Percentiles rank a stretch among this genome's conserved stretches.
phyloP scores from a whole-genome alignment of 1,284 basidiomycete species.

The Blastosporella zonata region DNA sequence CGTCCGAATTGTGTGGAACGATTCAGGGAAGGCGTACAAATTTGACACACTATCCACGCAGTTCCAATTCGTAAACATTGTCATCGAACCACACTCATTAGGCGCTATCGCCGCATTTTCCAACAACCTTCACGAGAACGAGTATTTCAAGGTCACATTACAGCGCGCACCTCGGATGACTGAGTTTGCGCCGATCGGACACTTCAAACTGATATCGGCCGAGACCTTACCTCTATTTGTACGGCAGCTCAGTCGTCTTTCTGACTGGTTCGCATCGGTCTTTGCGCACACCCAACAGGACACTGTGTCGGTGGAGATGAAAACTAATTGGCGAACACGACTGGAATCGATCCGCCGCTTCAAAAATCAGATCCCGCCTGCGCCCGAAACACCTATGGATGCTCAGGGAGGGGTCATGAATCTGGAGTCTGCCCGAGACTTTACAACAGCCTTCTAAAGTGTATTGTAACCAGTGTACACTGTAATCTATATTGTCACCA shows the following conservation, averaged over 20 bases:
- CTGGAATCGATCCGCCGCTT: conserved; percentile 74
- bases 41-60: conserved; percentile 92
- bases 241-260: conserved; percentile 80
- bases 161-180: conserved; percentile 86
- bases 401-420: conserved; percentile 41
- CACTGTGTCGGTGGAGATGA: conserved; percentile 71
- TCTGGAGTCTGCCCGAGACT: conserved; percentile 49
- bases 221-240: conserved; percentile 80
- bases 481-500: no score
- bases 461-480: no score
- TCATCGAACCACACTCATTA: conserved; percentile 91
- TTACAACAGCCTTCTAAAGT: conserved; percentile 39
- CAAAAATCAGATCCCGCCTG: conserved; percentile 34
- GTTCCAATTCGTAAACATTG: conserved; percentile 98
- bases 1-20: conserved; percentile 97
- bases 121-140: conserved; percentile 76
- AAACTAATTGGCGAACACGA: conserved; percentile 86
- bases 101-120: conserved; percentile 81
- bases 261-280: conserved; percentile 86
- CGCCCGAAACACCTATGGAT: conserved; percentile 21
- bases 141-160: conserved; percentile 90
- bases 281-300: conserved; percentile 75
- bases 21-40: conserved; percentile 81
- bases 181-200: conserved; percentile 87
- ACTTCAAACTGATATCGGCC: conserved; percentile 90